phyloP scores from a whole-genome alignment of 2,329 filamentous ascomycete species.

The Alternaria sp. region DNA sequence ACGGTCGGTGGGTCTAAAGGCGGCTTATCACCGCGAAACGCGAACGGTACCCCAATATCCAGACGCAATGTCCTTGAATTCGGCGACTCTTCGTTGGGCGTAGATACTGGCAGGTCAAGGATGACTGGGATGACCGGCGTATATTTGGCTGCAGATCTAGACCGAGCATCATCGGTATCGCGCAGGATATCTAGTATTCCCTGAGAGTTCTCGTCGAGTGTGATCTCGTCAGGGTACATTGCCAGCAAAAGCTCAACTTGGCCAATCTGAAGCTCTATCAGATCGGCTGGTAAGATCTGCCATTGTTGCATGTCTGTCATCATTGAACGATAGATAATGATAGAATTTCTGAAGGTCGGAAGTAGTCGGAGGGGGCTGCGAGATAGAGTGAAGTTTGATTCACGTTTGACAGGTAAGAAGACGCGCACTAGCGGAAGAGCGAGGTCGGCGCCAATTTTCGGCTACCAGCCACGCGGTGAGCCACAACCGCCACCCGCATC shows the following conservation, averaged over 20 bases:
- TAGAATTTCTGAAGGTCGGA: neutral
- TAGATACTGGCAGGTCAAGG: conserved; percentile 17
- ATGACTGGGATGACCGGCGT: conserved; percentile 18
- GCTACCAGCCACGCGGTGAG: conserved; percentile 8
- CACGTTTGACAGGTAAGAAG: neutral
- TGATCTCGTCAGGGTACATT: conserved; percentile 36
- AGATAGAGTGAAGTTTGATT: neutral
- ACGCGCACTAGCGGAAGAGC: neutral
- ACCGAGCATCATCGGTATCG: neutral
- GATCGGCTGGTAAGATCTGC: conserved; percentile 27
- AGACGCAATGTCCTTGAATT: conserved; percentile 14
- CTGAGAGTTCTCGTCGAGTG: conserved; percentile 14
- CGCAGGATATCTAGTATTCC: conserved; percentile 20
- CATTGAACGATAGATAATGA: neutral
- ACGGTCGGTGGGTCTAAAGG: conserved; percentile 26
- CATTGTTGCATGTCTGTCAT: conserved; percentile 11
- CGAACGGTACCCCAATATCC: conserved; percentile 30
- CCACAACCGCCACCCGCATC: neutral
- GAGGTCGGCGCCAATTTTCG: conserved; percentile 13
- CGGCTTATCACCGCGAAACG: conserved; percentile 1
- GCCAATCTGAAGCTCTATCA: conserved; percentile 37
- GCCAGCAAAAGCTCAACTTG: conserved; percentile 37
- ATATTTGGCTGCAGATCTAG: neutral
- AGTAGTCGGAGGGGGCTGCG: neutral
- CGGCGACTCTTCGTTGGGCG: neutral